phyloP scores from a whole-genome alignment of 805 yeast genomes.

The Saturnispora dispora region DNA sequence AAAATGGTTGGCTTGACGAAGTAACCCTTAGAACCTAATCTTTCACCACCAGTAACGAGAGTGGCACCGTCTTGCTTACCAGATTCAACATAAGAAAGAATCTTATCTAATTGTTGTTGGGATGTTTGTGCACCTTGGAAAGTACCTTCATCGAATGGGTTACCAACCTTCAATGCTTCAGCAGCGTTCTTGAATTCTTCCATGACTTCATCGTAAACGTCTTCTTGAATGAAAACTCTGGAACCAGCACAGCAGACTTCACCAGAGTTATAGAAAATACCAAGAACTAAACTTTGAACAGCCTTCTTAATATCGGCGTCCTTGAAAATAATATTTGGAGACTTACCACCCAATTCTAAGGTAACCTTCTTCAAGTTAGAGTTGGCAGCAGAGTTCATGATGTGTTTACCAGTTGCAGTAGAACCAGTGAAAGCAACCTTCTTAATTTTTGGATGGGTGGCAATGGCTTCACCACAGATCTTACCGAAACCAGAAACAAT shows the following conservation, averaged over 20 bases:
- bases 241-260: constrained; percentile 82
- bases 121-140: constrained; percentile 78
- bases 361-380: constrained; percentile 64
- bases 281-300: constrained; percentile 43
- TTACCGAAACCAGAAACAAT: constrained; percentile 69
- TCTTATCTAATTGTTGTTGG: constrained; percentile 57
- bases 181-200: constrained; percentile 49
- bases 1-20: constrained; percentile 68
- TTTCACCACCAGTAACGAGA: constrained; percentile 62
- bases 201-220: constrained; percentile 54
- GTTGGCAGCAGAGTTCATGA: constrained; percentile 61
- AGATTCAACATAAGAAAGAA: constrained; percentile 53
- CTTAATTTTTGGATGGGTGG: constrained; percentile 59
- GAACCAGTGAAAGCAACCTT: constrained; percentile 81
- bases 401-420: constrained; percentile 62
- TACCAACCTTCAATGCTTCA: constrained; percentile 58
- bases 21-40: constrained; percentile 57
- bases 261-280: constrained; percentile 74
- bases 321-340: constrained; percentile 65
- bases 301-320: constrained; percentile 54
- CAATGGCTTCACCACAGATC: constrained; percentile 61
- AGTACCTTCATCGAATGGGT: constrained; percentile 59
- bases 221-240: constrained; percentile 67
- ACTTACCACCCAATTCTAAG: constrained; percentile 77
- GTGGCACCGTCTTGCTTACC: constrained; percentile 66